Evolutionary conservation across 2,329 filamentous ascomycete species (phyloP), one percentile per base, ranked within the genome.

Genomic region (Alternaria incomplexa): DNA sequence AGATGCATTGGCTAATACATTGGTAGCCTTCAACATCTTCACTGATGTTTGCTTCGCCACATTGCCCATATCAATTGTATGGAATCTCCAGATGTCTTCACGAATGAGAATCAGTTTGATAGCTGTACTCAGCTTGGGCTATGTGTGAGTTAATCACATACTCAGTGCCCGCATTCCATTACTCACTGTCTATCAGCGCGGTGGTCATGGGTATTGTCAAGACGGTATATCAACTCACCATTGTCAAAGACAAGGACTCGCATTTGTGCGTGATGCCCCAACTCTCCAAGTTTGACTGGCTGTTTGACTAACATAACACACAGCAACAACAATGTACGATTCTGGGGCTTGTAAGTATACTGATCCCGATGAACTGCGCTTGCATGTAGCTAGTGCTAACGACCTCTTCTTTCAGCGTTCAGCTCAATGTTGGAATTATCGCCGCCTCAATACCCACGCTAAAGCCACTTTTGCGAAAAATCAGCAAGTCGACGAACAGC

Each of bases 21-120:
- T 58, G 56, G 56, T 28, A 59, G 57, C 57, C 2, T 28, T 59
- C 20, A 59, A 59, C 56, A 59, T 59, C 22, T 59, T 59, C n/a
- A 59, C 56, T 9, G 56, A 59, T 17, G 22, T 59, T 8, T 59
- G 56, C 28, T 59, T 59, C 28, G 50, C 50, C 6, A 59, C 57
- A 3, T 17, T 59, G 5, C 50, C 57, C 4, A 43, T 59, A 10
- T 43, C 57, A 5, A 54, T 59, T 12, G 46, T 59, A n/a, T 59
- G 56, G 56, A 36, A 28, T 28, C 40, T 59, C 4, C 50, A 59
- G 23, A 59, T 55, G 57, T 54, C 50, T 5, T 50, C 13, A 8
- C 17, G 13, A 2, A 59, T 23, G 13, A 28, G 50, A 4, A 47
- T 55, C 8, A 59, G 30, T 6, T 30, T 59, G 15, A 59, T 59